Base-by-base conservation (phyloP, 768 basidiomycete species). In the Boletus edulis region DNA sequence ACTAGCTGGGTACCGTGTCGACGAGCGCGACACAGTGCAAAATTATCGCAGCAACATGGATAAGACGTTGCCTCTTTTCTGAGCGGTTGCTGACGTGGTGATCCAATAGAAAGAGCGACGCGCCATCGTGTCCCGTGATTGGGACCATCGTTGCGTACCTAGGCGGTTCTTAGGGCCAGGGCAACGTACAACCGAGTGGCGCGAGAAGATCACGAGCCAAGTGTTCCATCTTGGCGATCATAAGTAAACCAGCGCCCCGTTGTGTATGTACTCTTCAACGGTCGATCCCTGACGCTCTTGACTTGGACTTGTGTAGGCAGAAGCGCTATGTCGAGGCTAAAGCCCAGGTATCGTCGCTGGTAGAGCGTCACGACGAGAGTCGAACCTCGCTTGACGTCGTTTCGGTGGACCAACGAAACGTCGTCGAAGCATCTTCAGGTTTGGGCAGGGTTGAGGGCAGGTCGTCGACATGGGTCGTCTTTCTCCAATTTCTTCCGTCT, bases 371-470 rank as follows among this genome's bases (percentile, higher is more conserved):
- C 8, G 29, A 9, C 29, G 29, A 29, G 38, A 15, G 4, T 40
- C 11, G 56, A 38, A 29, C 5, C 38, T 35, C 34, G n/a, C 42
- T 48, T n/a, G 31, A 32, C 35, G 29, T 34, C 15, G 20, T 35
- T 22, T 48, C 17, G 9, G 22, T 9, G 5, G 27, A 35, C 27
- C 38, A 14, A 9, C 11, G 20, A 15, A 11, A 39, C 40, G 34
- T 35, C 14, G 35, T 32, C 7, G 34, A 35, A 40, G 15, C n/a
- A 15, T 7, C 37, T 39, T n/a, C 18, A 20, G 38, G 39, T 27
- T 34, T 31, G 42, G 49, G 20, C 31, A 39, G 31, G 60, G 49
- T 32, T 14, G 45, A 52, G 52, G 52, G 47, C 17, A 46, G n/a
- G 27, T n/a, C 12, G 6, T 41, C 37, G 32, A 54, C 35, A 13